Percentiles rank a stretch among this genome's conserved stretches.
phyloP scores from a whole-genome alignment of 495 filamentous ascomycete species.

The Immersiella caudata region DNA sequence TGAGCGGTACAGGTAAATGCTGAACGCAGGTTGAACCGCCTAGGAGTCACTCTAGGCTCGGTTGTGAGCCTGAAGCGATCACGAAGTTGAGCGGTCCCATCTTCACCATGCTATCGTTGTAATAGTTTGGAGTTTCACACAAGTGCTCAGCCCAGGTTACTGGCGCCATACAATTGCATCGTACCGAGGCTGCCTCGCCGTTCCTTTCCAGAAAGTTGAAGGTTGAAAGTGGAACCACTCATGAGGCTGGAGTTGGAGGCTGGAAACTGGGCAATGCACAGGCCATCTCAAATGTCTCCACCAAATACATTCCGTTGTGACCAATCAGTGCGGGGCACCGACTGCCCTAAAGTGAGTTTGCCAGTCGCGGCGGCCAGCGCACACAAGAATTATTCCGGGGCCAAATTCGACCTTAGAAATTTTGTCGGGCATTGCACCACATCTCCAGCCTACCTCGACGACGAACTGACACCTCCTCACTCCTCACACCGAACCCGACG shows the following conservation, averaged over 20 bases:
- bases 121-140: no score
- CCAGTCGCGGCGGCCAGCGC: constrained; percentile 30
- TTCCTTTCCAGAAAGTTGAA: not conserved
- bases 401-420: constrained; percentile 39
- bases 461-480: constrained; percentile 40
- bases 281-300: constrained; percentile 20
- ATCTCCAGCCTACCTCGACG: constrained; percentile 42
- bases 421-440: constrained; percentile 33
- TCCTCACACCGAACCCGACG: constrained; percentile 43
- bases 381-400: constrained; percentile 47
- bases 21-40: not conserved
- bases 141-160: no score
- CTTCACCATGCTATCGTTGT: no score
- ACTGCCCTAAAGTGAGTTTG: constrained; percentile 35
- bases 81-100: no score
- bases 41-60: no score
- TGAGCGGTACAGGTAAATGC: not conserved
- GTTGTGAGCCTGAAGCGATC: no score
- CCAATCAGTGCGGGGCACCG: constrained; percentile 31
- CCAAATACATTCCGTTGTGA: constrained; percentile 22
- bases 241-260: constrained; percentile 11
- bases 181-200: not conserved
- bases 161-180: no score
- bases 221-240: not conserved
- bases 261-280: constrained; percentile 21